phyloP scores from a whole-genome alignment of 805 yeast species.

The Yamadazyma nakazawae region DNA sequence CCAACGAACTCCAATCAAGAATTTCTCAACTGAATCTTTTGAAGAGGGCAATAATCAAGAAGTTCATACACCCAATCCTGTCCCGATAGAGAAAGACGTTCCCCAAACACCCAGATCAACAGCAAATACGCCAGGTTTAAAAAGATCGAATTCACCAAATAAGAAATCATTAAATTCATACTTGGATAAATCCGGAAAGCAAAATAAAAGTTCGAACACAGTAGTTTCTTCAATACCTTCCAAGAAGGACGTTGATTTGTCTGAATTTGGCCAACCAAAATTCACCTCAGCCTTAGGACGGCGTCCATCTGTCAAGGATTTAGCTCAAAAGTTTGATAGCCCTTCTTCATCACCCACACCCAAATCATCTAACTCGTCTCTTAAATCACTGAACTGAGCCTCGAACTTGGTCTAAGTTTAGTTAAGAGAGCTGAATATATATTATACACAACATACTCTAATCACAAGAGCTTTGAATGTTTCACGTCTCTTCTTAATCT shows the following conservation, averaged over 20 bases:
- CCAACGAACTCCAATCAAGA: background rate
- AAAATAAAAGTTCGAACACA: background rate
- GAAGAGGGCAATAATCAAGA: background rate
- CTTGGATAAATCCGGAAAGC: conserved; percentile 9
- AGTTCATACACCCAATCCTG: conserved; percentile 9
- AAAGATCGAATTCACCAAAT: conserved; percentile 38
- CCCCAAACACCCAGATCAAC: conserved; percentile 18
- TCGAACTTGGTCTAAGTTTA: too few relatives aligned
- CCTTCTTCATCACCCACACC: conserved; percentile 12
- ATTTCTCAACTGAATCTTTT: background rate
- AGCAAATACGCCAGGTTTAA: conserved; percentile 19
- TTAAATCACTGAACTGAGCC: conserved; percentile 3
- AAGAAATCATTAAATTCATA: conserved; percentile 28
- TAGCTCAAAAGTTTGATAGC: conserved; percentile 27
- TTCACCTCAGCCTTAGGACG: conserved; percentile 25
- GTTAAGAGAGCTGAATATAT: background rate
- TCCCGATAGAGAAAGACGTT: conserved; percentile 1
- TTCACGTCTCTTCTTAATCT: conserved; percentile 61
- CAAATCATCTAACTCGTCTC: conserved; percentile 17
- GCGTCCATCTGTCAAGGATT: conserved; percentile 32
- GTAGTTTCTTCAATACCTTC: conserved; percentile 22
- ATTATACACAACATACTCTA: background rate
- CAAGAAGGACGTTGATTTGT: conserved; percentile 23
- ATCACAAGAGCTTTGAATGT: conserved; percentile 53
- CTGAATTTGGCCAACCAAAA: conserved; percentile 28